A percentile compares a stretch with the other conserved stretches of the same genome.
Conservation (phyloP, 2,329 filamentous ascomycete species). For the Alternaria sp. region DNA sequence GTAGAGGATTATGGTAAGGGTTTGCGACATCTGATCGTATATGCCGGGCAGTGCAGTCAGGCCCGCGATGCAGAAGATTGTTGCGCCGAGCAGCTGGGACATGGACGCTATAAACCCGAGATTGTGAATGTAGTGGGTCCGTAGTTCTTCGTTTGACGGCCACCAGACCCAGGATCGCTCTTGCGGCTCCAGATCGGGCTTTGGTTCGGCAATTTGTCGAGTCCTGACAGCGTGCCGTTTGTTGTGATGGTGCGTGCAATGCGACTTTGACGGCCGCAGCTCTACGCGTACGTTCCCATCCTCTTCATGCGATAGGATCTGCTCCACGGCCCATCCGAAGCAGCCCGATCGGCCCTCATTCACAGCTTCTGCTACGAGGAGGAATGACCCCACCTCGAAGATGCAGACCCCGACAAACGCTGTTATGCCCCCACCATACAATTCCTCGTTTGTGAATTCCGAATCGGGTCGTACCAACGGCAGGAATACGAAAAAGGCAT, state of each 20-base stretch:
- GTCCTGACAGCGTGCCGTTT: slow-evolving; percentile 39
- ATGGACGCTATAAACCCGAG: slow-evolving; percentile 68
- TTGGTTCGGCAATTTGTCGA: neutral
- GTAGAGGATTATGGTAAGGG: slow-evolving; percentile 61
- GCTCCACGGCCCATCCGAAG: slow-evolving; percentile 72
- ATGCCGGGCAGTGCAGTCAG: slow-evolving; percentile 67
- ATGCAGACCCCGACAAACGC: slow-evolving; percentile 72
- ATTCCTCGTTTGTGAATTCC: slow-evolving; percentile 61
- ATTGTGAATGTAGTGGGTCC: slow-evolving; percentile 65
- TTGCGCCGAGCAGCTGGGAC: slow-evolving; percentile 63
- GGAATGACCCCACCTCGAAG: slow-evolving; percentile 68
- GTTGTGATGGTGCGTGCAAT: slow-evolving; percentile 49
- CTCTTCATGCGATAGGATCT: slow-evolving; percentile 47
- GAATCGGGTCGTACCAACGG: slow-evolving; percentile 61
- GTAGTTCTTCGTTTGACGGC: slow-evolving; percentile 63
- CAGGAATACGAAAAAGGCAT: slow-evolving; percentile 69
- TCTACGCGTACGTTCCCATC: slow-evolving; percentile 14
- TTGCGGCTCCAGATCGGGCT: neutral
- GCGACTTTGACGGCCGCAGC: slow-evolving; percentile 19
- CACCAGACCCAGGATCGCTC: slow-evolving; percentile 62
- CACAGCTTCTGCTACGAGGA: slow-evolving; percentile 71
- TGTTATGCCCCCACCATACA: slow-evolving; percentile 64
- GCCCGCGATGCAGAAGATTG: slow-evolving; percentile 69
- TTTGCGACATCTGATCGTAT: slow-evolving; percentile 56
- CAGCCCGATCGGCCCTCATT: slow-evolving; percentile 70